These are phyloP conservation scores for Pseudophaeomoniella oleicola DNA, from an alignment of 2,329 filamentous ascomycete species.

Conservation along the genomic window DNA sequence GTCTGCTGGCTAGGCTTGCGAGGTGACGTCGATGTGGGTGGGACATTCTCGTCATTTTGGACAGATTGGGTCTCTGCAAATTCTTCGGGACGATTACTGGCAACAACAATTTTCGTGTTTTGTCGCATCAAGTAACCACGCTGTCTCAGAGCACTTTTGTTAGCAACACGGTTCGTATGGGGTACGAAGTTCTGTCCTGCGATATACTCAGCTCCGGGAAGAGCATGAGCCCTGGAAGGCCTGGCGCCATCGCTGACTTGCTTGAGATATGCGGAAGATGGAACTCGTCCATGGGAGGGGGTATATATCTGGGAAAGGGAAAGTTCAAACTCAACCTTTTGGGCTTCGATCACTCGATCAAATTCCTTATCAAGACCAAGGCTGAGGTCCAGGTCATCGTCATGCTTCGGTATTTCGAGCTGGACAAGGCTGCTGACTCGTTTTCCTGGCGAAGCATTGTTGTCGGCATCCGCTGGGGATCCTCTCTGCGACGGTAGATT, in stretches of 20 bases:
- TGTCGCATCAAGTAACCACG: conserved; percentile 97
- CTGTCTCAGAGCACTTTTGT: conserved; percentile 53
- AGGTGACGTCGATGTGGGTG: conserved; percentile 52
- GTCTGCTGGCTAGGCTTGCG: conserved; percentile 74
- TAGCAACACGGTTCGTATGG: conserved; percentile 36
- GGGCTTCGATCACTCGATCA: conserved; percentile 82
- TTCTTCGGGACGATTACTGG: conserved; percentile 55
- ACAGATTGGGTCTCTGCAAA: conserved; percentile 38
- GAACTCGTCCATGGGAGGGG: conserved; percentile 13
- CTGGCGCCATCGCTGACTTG: conserved; percentile 16
- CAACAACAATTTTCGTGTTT: conserved; percentile 91
- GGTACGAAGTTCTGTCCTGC: background rate
- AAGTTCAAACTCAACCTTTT: conserved; percentile 67
- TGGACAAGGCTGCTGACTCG: conserved; percentile 64
- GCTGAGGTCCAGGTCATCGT: conserved; percentile 50
- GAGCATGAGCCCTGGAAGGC: conserved; percentile 9
- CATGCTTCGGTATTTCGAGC: conserved; percentile 66
- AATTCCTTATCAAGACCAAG: conserved; percentile 86
- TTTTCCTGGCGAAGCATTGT: conserved; percentile 18
- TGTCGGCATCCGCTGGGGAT: conserved; percentile 13
- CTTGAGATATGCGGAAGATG: conserved; percentile 10
- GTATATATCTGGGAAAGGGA: conserved; percentile 24
- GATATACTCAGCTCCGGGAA: background rate
- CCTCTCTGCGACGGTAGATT: conserved; percentile 9
- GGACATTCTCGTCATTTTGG: conserved; percentile 14